Base-by-base conservation (phyloP, 1,139 yeast species). In the Sugiyamaella sp. region DNA sequence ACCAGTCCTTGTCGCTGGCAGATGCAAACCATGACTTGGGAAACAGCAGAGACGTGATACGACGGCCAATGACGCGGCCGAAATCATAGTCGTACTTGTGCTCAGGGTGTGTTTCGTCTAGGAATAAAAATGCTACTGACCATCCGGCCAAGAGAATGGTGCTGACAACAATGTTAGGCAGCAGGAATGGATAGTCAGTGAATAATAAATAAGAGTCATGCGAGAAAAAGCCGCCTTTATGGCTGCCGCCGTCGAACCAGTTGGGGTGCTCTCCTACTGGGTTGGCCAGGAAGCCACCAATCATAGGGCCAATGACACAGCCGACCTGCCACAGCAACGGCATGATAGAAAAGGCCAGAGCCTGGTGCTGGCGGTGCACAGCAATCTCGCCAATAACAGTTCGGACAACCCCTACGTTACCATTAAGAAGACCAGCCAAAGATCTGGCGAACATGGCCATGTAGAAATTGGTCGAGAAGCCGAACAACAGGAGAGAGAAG, bases 301-400 rank as follows among this genome's bases (percentile, higher is more conserved):
- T 73, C 79, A 42, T 71, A 1, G 89, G 89, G 0, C 87, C 87
- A 44, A 82, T 57, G 17, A 80, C 77, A 51, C 74, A 70, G 1
- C 88, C 89, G 14, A 81, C 62, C 63, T 81, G 82, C 78, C 81
- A 84, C 27, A 82, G 70, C 49, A 83, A 67, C 0, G 88, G 85
- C 71, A 83, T 73, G 3, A 80, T 79, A 41, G 83, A 75, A 64
- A 83, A 81, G 1, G 86, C 86, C 14, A 82, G 59, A 1, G 85
- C 83, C 63, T 83, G 86, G 62, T 83, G 86, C 46, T 73, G 71
- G 54, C 80, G 74, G 55, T 81, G 80, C 1, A 68, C 73, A 5
- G 84, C 84, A 19, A 80, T 71, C 64, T 83, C 89, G 1, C 86
- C 88, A 46, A 84, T 73, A 48, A 77, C 69, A 0, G 88, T 84